Percentiles rank a stretch among this genome's conserved stretches.
These are phyloP conservation scores for Triangularia setosa DNA, from an alignment of 2,329 filamentous ascomycete species.

Conservation along the genomic window DNA sequence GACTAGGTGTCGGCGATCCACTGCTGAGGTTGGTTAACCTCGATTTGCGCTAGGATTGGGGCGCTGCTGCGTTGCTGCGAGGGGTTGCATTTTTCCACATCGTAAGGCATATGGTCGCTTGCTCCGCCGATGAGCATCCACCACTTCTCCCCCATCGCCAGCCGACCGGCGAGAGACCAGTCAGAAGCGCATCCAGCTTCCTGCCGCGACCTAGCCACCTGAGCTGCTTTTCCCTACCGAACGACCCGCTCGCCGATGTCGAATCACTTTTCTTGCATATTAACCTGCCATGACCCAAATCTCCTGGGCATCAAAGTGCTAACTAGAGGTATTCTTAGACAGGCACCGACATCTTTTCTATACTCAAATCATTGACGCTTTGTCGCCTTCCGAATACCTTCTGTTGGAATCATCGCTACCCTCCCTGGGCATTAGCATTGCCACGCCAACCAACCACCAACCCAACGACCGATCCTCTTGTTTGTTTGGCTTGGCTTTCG, in stretches of 20 bases:
- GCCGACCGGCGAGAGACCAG: slow-evolving; percentile 3
- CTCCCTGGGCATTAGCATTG: not conserved
- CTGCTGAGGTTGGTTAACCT: not conserved
- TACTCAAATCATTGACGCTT: not conserved
- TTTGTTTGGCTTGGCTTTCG: slow-evolving; percentile 13
- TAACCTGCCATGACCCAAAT: slow-evolving; percentile 15
- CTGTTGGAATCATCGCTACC: not conserved
- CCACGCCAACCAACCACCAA: not conserved
- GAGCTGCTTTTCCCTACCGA: slow-evolving; percentile 5
- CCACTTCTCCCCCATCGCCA: slow-evolving; percentile 15
- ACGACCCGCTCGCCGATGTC: slow-evolving; percentile 13
- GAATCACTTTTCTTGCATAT: slow-evolving; percentile 19
- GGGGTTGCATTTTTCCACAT: slow-evolving; percentile 4
- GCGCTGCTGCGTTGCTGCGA: not conserved
- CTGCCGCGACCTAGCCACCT: slow-evolving; percentile 16
- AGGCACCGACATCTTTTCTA: slow-evolving; percentile 14
- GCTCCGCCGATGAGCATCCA: slow-evolving; percentile 7
- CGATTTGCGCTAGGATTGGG: not conserved
- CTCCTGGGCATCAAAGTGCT: slow-evolving; percentile 20
- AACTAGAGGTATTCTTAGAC: slow-evolving; percentile 11
- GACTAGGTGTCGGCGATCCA: not conserved
- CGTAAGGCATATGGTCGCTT: slow-evolving; percentile 3
- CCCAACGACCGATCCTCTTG: not conserved
- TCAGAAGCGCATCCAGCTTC: slow-evolving; percentile 18
- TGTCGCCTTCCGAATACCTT: not conserved